These are phyloP conservation scores for Penicillium sp. DNA, from an alignment of 2,329 filamentous ascomycete species.

Conservation along the genomic window DNA sequence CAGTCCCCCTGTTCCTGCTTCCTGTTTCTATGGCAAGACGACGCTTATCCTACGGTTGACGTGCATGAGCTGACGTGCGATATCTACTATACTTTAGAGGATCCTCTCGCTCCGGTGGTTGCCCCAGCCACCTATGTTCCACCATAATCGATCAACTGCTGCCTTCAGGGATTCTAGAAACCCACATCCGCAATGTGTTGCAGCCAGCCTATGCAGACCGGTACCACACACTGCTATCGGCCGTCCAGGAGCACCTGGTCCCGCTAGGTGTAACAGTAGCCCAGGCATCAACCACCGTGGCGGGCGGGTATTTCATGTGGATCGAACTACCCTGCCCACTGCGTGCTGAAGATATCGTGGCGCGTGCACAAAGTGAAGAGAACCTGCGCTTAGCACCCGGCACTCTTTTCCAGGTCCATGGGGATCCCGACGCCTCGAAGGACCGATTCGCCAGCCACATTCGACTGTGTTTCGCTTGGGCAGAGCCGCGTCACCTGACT, in stretches of 20 bases:
- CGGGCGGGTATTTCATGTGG: conserved; percentile 89
- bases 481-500: conserved; percentile 65
- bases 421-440: conserved; percentile 55
- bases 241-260: conserved; percentile 63
- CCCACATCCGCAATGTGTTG: conserved; percentile 57
- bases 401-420: conserved; percentile 69
- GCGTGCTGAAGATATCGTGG: conserved; percentile 60
- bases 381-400: conserved; percentile 71
- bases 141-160: conserved; percentile 62
- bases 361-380: conserved; percentile 64
- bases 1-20: conserved; percentile 5
- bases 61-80: conserved; percentile 18
- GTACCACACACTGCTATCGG: conserved; percentile 60
- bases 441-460: conserved; percentile 64
- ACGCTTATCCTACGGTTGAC: not conserved
- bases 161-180: conserved; percentile 55
- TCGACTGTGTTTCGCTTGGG: conserved; percentile 74
- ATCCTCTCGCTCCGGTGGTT: conserved; percentile 62
- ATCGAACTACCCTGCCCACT: conserved; percentile 63
- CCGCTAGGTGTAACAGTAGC: conserved; percentile 62
- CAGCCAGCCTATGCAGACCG: conserved; percentile 61
- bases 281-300: conserved; percentile 48
- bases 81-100: conserved; percentile 46
- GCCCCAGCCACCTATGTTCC: conserved; percentile 63
- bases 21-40: not conserved